These are phyloP conservation scores for Spiromastix sp. DNA, from an alignment of 2,329 filamentous ascomycete species.

Conservation along the genomic window DNA sequence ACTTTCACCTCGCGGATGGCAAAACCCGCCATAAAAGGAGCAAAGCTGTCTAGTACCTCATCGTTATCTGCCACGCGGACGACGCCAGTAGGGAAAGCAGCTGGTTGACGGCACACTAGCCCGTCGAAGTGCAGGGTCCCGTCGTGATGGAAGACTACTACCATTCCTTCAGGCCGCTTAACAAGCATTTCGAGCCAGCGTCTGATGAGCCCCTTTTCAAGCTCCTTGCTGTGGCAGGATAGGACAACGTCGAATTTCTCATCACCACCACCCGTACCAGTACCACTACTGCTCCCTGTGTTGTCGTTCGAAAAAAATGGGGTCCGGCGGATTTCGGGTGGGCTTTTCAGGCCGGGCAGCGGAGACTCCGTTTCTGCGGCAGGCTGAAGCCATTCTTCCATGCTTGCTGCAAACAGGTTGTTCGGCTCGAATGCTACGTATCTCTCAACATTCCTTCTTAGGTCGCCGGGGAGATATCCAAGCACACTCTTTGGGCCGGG, in stretches of 20 bases:
- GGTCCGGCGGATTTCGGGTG: constrained; percentile 28
- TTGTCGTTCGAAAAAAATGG: constrained; percentile 30
- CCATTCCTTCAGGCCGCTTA: constrained; percentile 27
- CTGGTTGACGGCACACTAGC: constrained; percentile 39
- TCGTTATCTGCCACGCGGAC: constrained; percentile 38
- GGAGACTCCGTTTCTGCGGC: constrained; percentile 19
- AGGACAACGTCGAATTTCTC: constrained; percentile 46
- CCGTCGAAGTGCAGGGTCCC: constrained; percentile 34
- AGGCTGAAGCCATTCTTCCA: constrained; percentile 35
- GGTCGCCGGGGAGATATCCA: constrained; percentile 33
- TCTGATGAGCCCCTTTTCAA: constrained; percentile 42
- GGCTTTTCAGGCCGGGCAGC: constrained; percentile 33
- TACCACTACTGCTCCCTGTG: constrained; percentile 11
- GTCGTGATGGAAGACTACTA: constrained; percentile 48
- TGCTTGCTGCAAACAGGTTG: constrained; percentile 30
- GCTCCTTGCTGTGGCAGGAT: constrained; percentile 57
- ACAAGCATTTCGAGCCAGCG: constrained; percentile 39
- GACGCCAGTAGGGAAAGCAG: constrained; percentile 37
- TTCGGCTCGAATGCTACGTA: constrained; percentile 49
- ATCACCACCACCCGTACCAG: constrained; percentile 13
- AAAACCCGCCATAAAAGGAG: constrained; percentile 43
- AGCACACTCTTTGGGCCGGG: constrained; percentile 48
- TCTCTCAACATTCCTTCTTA: constrained; percentile 36
- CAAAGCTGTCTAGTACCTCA: constrained; percentile 39
- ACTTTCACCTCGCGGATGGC: constrained; percentile 20